A percentile compares a stretch with the other conserved stretches of the same genome.
Conservation (phyloP, 306 rosid species). For the Casuarina cunninghamiana region DNA sequence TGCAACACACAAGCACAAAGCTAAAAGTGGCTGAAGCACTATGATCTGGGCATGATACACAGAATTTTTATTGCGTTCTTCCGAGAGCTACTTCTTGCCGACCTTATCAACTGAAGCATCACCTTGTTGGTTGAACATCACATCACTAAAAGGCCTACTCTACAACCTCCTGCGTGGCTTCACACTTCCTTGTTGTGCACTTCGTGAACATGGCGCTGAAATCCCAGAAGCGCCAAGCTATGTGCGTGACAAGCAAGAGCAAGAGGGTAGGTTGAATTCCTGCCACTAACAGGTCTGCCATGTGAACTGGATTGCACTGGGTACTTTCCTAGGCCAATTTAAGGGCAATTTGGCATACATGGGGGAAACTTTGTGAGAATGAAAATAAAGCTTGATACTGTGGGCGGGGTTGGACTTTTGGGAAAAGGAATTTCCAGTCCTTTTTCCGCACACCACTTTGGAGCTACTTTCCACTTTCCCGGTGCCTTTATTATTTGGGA, state of each 20-base stretch:
- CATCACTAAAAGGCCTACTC: neutral
- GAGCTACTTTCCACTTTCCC: neutral
- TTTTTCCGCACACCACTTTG: neutral
- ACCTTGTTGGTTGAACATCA: neutral
- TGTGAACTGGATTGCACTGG: neutral
- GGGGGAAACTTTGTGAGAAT: neutral
- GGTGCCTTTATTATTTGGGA: neutral
- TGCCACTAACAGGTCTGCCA: neutral
- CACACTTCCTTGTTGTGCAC: neutral
- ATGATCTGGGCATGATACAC: too few relatives aligned
- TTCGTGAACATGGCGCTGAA: neutral
- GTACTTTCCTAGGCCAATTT: neutral
- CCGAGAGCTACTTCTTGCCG: neutral
- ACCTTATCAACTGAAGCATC: neutral
- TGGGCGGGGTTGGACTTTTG: slow-evolving; percentile 1
- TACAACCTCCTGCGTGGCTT: neutral
- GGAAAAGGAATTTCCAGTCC: neutral
- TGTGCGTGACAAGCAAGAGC: neutral
- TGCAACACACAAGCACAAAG: too few relatives aligned
- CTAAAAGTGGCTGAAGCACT: too few relatives aligned
- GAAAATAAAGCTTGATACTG: neutral
- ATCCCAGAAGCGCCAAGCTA: neutral
- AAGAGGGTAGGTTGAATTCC: too few relatives aligned
- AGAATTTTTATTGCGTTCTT: too few relatives aligned
- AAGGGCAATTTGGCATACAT: neutral